Evolutionary conservation across 1,284 basidiomycete genomes (phyloP), one percentile per base, ranked within the genome.

Genomic region (Trametes sp.): DNA sequence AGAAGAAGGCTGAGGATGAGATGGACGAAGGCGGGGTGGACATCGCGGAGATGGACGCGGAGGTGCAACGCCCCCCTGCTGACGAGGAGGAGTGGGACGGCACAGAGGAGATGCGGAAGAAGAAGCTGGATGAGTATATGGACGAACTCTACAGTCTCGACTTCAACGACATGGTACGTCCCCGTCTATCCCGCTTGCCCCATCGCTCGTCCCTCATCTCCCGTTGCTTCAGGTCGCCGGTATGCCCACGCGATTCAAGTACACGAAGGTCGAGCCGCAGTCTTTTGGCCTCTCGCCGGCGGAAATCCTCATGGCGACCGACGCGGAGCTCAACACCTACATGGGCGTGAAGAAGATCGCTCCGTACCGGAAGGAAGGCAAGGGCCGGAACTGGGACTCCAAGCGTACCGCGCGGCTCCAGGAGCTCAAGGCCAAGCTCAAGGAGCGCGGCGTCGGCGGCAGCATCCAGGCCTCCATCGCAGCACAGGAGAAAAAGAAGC

Each of bases 201-300:
- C 46, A 54, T n/a, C 51, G 21, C 57, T 26, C 36, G n/a, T 31
- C 3, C 44, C 16, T 33, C 16, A 21, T 68, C 54, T 23, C 24
- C 41, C 2, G 14, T 9, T 35, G 28, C 28, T 53, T 38, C 71
- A 95, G 93, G 90, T 97, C 63, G 96, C 92, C 7, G 95, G 91
- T 74, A 80, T 95, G 69, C 90, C 95, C 1, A 98, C 97, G 0
- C 90, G 95, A 14, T 99, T 99, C 87, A 92, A 94, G 74, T 99
- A 99, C 75, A 83, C 88, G 8, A 82, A 88, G 49, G 88, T 95
- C 14, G 80, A 87, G 35, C 78, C 90, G 0, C 83, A 91, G 61
- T 77, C 78, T 36, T 98, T 87, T 75, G 89, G 87, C 9, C 86
- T 99, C 48, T 86, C 89, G 0, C 87, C 97, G 0, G 88, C 84